Evolutionary conservation across 306 rosid genomes (phyloP).

Genomic region (Fragaria iinumae): DNA sequence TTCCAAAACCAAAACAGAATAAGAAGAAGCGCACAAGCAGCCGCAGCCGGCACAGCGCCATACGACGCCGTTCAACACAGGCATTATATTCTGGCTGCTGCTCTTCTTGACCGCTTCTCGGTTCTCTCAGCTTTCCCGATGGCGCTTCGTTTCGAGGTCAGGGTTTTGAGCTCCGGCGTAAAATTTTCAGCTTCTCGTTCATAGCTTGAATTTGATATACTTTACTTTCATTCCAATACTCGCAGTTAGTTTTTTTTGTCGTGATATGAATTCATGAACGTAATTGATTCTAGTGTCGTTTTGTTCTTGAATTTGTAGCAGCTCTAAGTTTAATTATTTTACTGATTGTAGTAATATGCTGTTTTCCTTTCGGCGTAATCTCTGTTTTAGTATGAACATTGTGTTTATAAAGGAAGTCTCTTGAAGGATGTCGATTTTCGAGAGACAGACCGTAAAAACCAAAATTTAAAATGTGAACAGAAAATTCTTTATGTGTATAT

Average conservation of each 20-base stretch:
- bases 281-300: neutral
- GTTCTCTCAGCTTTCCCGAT: slow-evolving; percentile 20
- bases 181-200: neutral
- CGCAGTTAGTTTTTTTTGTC: neutral
- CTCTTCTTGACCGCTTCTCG: neutral
- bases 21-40: neutral
- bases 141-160: slow-evolving; percentile 92
- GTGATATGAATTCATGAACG: neutral
- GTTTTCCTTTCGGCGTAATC: neutral
- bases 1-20: neutral
- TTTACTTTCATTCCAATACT: neutral
- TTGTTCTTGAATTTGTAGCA: neutral
- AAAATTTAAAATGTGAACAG: neutral
- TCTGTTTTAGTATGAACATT: neutral
- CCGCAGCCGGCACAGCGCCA: neutral
- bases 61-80: neutral
- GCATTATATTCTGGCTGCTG: neutral
- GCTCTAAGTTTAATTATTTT: neutral
- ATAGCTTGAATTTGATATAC: neutral
- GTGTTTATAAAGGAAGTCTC: neutral
- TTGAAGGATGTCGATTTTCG: neutral
- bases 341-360: neutral
- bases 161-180: neutral
- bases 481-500: too few relatives aligned
- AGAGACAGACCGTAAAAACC: neutral